Conservation (phyloP, 129 eudicot genomes). For the Escallonia rubra region DNA sequence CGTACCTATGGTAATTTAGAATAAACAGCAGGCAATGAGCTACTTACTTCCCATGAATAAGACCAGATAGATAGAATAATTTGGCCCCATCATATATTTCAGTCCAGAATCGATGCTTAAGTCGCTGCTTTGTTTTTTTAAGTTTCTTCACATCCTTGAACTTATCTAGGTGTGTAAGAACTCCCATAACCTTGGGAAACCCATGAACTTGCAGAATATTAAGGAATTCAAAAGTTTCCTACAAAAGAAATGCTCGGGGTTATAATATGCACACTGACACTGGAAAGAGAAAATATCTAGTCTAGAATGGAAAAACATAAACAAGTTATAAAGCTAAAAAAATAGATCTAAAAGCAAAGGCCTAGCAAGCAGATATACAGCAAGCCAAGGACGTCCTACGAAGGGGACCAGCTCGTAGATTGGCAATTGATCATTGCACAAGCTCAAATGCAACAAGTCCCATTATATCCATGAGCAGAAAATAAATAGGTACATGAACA, state of each 20-base stretch:
- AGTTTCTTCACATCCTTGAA: slow-evolving; percentile 95
- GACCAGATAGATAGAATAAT: slow-evolving; percentile 89
- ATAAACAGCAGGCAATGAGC: not conserved
- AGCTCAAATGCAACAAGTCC: too few species aligned
- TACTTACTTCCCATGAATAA: slow-evolving; percentile 88
- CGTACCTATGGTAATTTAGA: not conserved
- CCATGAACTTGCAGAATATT: slow-evolving; percentile 95
- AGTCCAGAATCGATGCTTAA: slow-evolving; percentile 98
- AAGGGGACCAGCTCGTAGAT: too few species aligned
- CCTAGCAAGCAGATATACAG: not conserved
- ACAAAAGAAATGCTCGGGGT: slow-evolving; percentile 16
- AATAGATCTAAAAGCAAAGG: not conserved
- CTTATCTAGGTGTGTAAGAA: slow-evolving; percentile 93
- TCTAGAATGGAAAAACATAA: not conserved
- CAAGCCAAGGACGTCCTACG: too few species aligned
- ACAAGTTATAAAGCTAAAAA: not conserved
- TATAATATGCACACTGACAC: not conserved
- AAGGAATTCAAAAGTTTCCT: slow-evolving; percentile 97
- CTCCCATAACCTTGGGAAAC: slow-evolving; percentile 97
- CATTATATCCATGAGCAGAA: too few species aligned
- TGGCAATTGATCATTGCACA: too few species aligned
- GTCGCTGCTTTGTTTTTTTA: slow-evolving; percentile 82
- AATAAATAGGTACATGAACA: too few species aligned
- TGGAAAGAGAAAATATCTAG: not conserved
- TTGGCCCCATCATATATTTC: slow-evolving; percentile 96